phyloP scores from a whole-genome alignment of 2,329 filamentous ascomycete genomes.

The Gliomastix tumulicola region DNA sequence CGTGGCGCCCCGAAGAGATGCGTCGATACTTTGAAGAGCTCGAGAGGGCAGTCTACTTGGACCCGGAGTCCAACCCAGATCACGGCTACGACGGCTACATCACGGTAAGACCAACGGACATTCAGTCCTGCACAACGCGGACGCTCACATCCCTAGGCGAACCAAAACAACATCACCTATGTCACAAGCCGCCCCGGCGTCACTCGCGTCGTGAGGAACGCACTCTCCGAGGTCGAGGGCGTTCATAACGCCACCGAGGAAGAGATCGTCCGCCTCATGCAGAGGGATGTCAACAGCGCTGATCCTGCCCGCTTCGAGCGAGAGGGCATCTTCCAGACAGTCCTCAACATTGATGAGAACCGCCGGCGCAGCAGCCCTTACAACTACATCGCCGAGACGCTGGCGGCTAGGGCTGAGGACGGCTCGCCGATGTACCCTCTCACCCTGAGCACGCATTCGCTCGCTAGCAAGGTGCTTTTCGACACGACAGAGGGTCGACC shows the following conservation, averaged over 20 bases:
- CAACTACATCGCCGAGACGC: constrained; percentile 1
- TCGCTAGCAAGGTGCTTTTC: constrained; percentile 25
- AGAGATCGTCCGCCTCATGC: constrained; percentile 15
- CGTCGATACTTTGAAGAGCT: constrained; percentile 28
- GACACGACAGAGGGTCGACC: constrained; percentile 9
- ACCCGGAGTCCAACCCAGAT: constrained; percentile 18
- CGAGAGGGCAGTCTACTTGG: constrained; percentile 32
- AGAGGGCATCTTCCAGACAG: constrained; percentile 2
- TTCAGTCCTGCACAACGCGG: not conserved
- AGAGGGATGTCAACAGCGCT: constrained; percentile 18
- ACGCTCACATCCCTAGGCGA: constrained; percentile 7
- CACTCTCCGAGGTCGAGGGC: constrained; percentile 7
- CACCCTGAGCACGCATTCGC: constrained; percentile 10
- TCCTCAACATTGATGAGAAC: constrained; percentile 1
- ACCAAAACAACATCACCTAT: constrained; percentile 11
- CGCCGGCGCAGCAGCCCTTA: constrained; percentile 1
- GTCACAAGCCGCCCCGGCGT: constrained; percentile 9
- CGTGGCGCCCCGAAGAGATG: constrained; percentile 32
- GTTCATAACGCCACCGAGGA: constrained; percentile 10
- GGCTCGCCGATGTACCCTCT: constrained; percentile 3
- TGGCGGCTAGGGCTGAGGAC: not conserved
- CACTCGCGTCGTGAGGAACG: constrained; percentile 4
- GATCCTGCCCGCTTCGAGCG: constrained; percentile 14
- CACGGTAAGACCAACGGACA: constrained; percentile 8
- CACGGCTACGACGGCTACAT: constrained; percentile 34